Conservation (phyloP, 2,329 filamentous ascomycete species). For the Paraphaeosphaeria minitans region DNA sequence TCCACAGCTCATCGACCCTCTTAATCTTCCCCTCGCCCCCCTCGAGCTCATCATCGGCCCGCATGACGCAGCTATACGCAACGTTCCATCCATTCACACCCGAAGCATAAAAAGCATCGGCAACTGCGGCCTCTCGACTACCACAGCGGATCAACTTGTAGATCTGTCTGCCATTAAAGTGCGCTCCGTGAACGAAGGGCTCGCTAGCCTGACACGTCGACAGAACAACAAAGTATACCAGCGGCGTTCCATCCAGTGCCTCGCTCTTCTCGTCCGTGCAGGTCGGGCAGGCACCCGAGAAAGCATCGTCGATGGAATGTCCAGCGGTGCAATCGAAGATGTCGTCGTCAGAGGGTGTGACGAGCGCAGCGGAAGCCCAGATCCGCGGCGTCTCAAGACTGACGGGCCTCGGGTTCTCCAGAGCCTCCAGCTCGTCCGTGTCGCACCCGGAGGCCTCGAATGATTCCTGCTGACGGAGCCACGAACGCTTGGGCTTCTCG, state of each 20-base stretch:
- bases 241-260: slow-evolving; percentile 25
- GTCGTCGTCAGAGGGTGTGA: slow-evolving; percentile 36
- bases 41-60: slow-evolving; percentile 29
- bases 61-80: slow-evolving; percentile 39
- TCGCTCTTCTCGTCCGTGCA: slow-evolving; percentile 37
- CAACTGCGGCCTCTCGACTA: slow-evolving; percentile 36
- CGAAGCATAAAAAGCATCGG: slow-evolving; percentile 36
- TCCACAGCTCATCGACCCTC: slow-evolving; percentile 32
- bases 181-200: slow-evolving; percentile 13
- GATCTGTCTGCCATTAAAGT: slow-evolving; percentile 28
- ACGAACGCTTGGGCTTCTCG: slow-evolving; percentile 26
- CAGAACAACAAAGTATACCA: slow-evolving; percentile 36
- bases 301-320: slow-evolving; percentile 21
- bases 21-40: slow-evolving; percentile 23
- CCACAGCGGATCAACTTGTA: slow-evolving; percentile 41
- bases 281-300: slow-evolving; percentile 24
- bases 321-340: slow-evolving; percentile 29
- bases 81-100: slow-evolving; percentile 40
- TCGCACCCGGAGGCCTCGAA: slow-evolving; percentile 13
- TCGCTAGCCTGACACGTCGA: slow-evolving; percentile 29
- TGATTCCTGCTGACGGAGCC: slow-evolving; percentile 18
- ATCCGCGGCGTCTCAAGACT: slow-evolving; percentile 32
- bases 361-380: slow-evolving; percentile 39
- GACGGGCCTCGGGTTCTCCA: slow-evolving; percentile 23
- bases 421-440: slow-evolving; percentile 18